Evolutionary conservation across 176 grass and related monocot genomes (phyloP).

Genomic region (Rhynchospora pubera): DNA sequence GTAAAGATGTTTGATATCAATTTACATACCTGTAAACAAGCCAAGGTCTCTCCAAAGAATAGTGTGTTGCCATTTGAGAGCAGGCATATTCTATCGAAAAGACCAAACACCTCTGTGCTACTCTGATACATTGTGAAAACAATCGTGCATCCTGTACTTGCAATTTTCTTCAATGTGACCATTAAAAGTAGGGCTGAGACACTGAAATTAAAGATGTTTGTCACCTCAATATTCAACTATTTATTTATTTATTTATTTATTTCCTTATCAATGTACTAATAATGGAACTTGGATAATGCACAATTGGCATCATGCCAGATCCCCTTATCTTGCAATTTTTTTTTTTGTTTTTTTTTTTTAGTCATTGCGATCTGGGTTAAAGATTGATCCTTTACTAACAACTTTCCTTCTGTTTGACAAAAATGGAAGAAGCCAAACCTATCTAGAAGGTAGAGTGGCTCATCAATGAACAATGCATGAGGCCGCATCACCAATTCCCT

Average conservation of each 20-base stretch:
- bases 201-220: conserved; percentile 31
- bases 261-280: background rate
- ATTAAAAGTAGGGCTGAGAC: conserved; percentile 93
- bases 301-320: background rate
- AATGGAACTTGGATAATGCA: background rate
- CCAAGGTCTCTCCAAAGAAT: conserved; percentile 91
- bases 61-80: conserved; percentile 96
- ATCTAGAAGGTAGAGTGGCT: conserved; percentile 85
- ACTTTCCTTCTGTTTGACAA: background rate
- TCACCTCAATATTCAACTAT: conserved; percentile 6
- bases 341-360: too few relatives aligned
- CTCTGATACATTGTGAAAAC: conserved; percentile 99
- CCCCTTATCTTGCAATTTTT: background rate
- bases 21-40: conserved; percentile 79
- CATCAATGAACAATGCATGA: conserved; percentile 78
- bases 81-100: conserved; percentile 94
- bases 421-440: conserved; percentile 35
- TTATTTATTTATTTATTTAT: background rate
- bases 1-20: background rate
- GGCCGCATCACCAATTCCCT: conserved; percentile 92
- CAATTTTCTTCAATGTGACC: conserved; percentile 96
- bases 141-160: conserved; percentile 94
- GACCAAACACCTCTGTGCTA: conserved; percentile 95
- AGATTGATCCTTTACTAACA: background rate
- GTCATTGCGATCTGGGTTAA: background rate